Base-by-base conservation (phyloP, 176 grass and related monocot species). In the Raddia distichophylla region DNA sequence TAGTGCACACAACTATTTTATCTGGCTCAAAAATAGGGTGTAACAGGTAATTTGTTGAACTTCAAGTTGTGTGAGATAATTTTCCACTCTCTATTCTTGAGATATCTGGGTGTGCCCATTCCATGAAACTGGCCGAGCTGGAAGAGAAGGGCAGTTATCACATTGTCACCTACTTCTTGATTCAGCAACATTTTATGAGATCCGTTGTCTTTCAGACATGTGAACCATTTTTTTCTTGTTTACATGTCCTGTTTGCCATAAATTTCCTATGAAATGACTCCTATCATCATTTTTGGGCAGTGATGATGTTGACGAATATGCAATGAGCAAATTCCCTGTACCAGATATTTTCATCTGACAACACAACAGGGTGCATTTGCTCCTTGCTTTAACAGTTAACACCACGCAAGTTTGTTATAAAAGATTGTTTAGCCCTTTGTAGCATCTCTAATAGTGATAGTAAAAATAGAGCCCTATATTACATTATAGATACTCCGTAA, bases 121-220 rank as follows among this genome's bases (percentile, higher is more conserved):
- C 17, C 74, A 98, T 92, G 92, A 98, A 98, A 98, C 90, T 87
- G 95, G 95, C 20, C 92, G 95, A 60, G 95, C 95, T 89, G 95
- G 95, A 73, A 94, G 92, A 61, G 87, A 89, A 88, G 95, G 95
- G 2, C 79, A 89, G 17, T 51, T 93, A 87, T 95, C 95, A 85
- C 86, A 95, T 81, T 98, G 95, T 75, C 92, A 98, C 75, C 90
- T 98, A 48, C 89, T 95, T 85, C 80, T 98, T 68, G 95, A 98
- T 83, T 83, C 82, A 65, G 74, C 87, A 35, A 95, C 95, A 82
- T 98, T 89, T 71, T 84, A 88, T 86, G 95, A 95, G 73, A 91
- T 95, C 44, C 90, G 73, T 34, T 95, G 92, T 89, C 88, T 98
- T 79, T 88, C 83, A 53, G 84, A 94, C 51, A 98, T 90, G 90